These are phyloP conservation scores for Colletotrichum plurivorum DNA, from an alignment of 2,329 filamentous ascomycete genomes.

Conservation along the genomic window DNA sequence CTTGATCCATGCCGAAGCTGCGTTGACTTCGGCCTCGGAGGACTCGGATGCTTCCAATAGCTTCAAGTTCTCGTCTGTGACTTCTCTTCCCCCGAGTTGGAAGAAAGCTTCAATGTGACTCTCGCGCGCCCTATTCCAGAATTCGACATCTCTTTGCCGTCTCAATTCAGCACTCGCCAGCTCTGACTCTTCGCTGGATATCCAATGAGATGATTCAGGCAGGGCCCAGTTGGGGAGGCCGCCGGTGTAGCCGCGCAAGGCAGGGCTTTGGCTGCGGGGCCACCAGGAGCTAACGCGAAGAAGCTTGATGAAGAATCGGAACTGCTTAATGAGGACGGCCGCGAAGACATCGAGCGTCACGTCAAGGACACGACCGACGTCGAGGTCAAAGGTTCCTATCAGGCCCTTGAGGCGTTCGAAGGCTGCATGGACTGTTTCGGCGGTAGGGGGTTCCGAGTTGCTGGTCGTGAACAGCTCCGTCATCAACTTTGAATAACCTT, in stretches of 20 bases:
- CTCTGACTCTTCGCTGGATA: conserved; percentile 78
- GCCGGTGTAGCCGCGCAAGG: conserved; percentile 63
- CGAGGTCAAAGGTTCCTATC: conserved; percentile 96
- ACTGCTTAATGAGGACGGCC: conserved; percentile 91
- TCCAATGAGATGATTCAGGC: conserved; percentile 76
- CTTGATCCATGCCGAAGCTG: conserved; percentile 81
- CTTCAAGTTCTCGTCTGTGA: conserved; percentile 71
- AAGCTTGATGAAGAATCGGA: conserved; percentile 94
- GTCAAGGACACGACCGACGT: conserved; percentile 94
- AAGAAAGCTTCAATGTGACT: conserved; percentile 89
- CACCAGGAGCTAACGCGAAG: conserved; percentile 96
- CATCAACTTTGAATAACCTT: conserved; percentile 96
- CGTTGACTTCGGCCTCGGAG: conserved; percentile 64
- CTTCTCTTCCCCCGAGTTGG: conserved; percentile 82
- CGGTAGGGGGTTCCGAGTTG: conserved; percentile 79
- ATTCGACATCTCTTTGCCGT: conserved; percentile 77
- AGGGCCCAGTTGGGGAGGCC: conserved; percentile 90
- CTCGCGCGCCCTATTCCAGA: conserved; percentile 86
- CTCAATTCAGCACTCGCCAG: conserved; percentile 69
- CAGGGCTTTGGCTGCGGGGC: conserved; percentile 74
- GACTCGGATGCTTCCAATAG: conserved; percentile 58
- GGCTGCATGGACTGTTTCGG: conserved; percentile 84
- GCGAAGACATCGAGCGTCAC: conserved; percentile 96
- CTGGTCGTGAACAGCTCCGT: conserved; percentile 96
- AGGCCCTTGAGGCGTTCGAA: conserved; percentile 94